Evolutionary conservation across 2,329 filamentous ascomycete genomes (phyloP), one percentile per base, ranked within the genome.

Genomic region (Epichloe typhina): DNA sequence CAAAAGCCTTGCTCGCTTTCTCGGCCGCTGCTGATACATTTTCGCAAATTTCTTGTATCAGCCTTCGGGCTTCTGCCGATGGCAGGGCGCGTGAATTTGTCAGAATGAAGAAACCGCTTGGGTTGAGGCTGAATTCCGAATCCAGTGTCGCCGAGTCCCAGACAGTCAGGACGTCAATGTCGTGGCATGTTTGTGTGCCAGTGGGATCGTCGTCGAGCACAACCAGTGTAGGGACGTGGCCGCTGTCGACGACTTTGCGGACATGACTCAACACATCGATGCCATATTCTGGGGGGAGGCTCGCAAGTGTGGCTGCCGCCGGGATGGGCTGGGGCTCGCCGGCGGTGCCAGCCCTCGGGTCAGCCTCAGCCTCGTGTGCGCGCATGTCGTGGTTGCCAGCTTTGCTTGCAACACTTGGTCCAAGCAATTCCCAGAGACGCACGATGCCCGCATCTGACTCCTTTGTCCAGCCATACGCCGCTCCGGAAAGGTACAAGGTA

Each of bases 101-200:
- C 4, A 80, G 64, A 54, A 80, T 78, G 64, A 80, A 80, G 66
- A 80, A 80, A 7, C 76, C 76, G 2, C 61, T 60, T 1, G 55
- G 54, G 7, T 58, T 62, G 13, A 60, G 61, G 5, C 58, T 57
- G 55, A 80, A 72, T 56, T 77, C 72, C 3, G 62, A 53, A 4
- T 62, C 61, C 3, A 80, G 64, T 0, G 69, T 72, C 1, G 62
- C 56, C 7, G 67, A 56, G 52, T 75, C 71, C 75, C 76, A 80
- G 1, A 72, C 70, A 3, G 74, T 75, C 33, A 80, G 64, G 3
- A 80, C 76, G 49, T 69, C 63, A 54, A 80, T 74, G 55, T 74
- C 70, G 58, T 80, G 75, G 59, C 76, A 79, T 4, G 77, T 81
- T 57, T 81, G 77, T 0, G 76, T 80, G 17, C 76, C 76, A 0